phyloP scores from a whole-genome alignment of 1,284 basidiomycete species.

The Chalciporus sp. region DNA sequence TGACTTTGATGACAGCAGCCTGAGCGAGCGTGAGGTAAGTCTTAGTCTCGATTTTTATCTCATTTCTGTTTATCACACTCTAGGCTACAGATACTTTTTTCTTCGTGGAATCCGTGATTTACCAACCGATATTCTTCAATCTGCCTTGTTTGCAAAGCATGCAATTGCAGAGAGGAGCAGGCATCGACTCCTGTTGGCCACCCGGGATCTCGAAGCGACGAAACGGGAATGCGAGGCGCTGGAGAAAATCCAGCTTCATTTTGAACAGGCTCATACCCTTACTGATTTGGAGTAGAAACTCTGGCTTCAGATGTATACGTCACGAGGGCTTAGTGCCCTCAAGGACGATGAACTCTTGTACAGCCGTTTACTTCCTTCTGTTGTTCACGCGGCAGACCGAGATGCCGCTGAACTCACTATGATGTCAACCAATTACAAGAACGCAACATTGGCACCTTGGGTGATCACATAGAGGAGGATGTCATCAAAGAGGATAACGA shows the following conservation, averaged over 20 bases:
- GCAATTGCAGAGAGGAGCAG: neutral
- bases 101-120: neutral
- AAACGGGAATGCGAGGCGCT: neutral
- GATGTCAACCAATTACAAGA: too few species aligned
- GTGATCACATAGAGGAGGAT: too few species aligned
- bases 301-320: neutral
- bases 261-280: neutral
- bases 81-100: too few species aligned
- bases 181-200: neutral
- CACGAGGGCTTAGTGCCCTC: constrained; percentile 1
- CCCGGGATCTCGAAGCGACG: neutral
- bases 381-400: too few species aligned
- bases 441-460: too few species aligned
- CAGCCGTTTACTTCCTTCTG: too few species aligned
- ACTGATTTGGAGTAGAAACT: neutral
- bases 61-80: too few species aligned
- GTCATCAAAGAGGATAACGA: too few species aligned
- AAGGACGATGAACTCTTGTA: neutral
- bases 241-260: neutral
- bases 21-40: neutral
- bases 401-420: too few species aligned
- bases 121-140: neutral
- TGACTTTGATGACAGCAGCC: neutral
- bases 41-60: neutral
- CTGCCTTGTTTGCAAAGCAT: constrained; percentile 2